Conservation (phyloP, 257 asterid species). For the Buddleja alternifolia region DNA sequence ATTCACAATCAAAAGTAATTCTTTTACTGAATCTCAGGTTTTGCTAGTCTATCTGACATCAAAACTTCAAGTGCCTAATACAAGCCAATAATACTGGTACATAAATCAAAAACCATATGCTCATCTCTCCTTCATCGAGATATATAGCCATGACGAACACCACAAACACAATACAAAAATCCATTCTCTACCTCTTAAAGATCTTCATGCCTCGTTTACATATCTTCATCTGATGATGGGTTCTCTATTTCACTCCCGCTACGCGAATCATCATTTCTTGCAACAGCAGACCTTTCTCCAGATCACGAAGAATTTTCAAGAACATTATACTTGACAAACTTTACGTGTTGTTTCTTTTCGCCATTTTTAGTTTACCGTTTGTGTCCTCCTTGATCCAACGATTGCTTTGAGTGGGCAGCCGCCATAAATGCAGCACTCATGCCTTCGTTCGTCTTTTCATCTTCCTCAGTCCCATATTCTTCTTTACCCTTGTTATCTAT, state of each 20-base stretch:
- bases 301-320: constrained; percentile 35
- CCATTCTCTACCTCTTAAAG: no score
- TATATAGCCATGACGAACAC: no score
- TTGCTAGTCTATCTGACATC: no score
- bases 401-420: constrained; percentile 61
- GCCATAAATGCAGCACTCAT: constrained; percentile 56
- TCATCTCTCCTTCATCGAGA: no score
- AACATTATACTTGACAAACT: constrained; percentile 49
- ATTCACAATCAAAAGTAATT: neutral
- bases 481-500: constrained; percentile 62
- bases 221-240: constrained; percentile 58
- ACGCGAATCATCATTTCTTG: constrained; percentile 34
- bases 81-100: no score
- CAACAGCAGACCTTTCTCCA: constrained; percentile 22
- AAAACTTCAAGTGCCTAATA: no score
- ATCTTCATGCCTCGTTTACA: constrained; percentile 17
- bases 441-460: constrained; percentile 37
- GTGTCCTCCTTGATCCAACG: constrained; percentile 43
- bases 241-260: constrained; percentile 62
- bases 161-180: no score
- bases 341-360: constrained; percentile 38
- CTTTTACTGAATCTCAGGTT: no score
- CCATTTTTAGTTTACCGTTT: constrained; percentile 46
- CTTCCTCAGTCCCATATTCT: constrained; percentile 34
- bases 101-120: no score